Conservation (phyloP, 2,329 filamentous ascomycete genomes). For the Cadophora luteo-olivacea region DNA sequence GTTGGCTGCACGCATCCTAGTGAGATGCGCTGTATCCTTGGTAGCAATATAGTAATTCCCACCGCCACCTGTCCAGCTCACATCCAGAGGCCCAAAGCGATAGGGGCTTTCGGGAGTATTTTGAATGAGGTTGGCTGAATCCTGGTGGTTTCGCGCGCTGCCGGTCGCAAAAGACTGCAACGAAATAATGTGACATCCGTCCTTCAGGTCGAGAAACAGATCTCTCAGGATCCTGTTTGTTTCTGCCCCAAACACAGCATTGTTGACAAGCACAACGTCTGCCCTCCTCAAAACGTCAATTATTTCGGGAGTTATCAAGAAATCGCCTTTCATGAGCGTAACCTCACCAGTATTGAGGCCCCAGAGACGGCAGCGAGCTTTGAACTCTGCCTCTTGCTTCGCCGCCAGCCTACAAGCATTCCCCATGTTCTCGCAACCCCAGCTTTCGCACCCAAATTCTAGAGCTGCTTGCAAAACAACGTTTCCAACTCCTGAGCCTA, state of each 20-base stretch:
- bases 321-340: slow-evolving; percentile 83
- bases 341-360: slow-evolving; percentile 81
- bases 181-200: slow-evolving; percentile 88
- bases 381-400: slow-evolving; percentile 82
- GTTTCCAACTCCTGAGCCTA: slow-evolving; percentile 95
- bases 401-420: slow-evolving; percentile 85
- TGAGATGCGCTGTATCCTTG: slow-evolving; percentile 51
- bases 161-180: slow-evolving; percentile 87
- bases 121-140: slow-evolving; percentile 82
- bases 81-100: slow-evolving; percentile 69
- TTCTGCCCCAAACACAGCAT: slow-evolving; percentile 90
- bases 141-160: slow-evolving; percentile 75
- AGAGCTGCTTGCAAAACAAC: slow-evolving; percentile 93
- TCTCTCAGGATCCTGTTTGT: slow-evolving; percentile 85
- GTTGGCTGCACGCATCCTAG: slow-evolving; percentile 15
- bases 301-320: slow-evolving; percentile 75
- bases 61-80: slow-evolving; percentile 89
- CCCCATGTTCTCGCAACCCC: slow-evolving; percentile 96
- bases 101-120: slow-evolving; percentile 65
- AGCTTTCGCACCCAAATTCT: slow-evolving; percentile 91
- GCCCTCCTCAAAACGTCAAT: slow-evolving; percentile 78
- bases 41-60: slow-evolving; percentile 90
- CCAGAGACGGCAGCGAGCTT: slow-evolving; percentile 86
- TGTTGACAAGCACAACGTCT: slow-evolving; percentile 97
- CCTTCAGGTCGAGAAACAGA: slow-evolving; percentile 92